Evolutionary conservation across 1,284 basidiomycete species (phyloP).

Genomic region (Jaminaea rosea): DNA sequence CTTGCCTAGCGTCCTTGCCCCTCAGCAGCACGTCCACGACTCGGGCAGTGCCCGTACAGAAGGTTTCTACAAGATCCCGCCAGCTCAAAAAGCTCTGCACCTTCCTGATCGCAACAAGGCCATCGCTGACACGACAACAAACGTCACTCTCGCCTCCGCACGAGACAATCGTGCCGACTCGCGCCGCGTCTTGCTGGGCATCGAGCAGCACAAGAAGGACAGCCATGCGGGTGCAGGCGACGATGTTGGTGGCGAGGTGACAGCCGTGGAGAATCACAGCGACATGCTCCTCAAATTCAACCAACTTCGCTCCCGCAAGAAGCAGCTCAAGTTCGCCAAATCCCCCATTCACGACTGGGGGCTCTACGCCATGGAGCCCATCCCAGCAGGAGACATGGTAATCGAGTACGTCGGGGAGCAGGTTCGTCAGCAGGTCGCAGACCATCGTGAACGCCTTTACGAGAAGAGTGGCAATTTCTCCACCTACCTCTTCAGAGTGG

Average conservation of each 20-base stretch:
- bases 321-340: constrained; percentile 88
- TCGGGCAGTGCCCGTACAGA: constrained; percentile 82
- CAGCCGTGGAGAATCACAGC: constrained; percentile 52
- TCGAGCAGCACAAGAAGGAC: constrained; percentile 79
- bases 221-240: too few species aligned
- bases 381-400: constrained; percentile 92
- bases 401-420: constrained; percentile 99
- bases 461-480: constrained; percentile 60
- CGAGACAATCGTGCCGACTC: constrained; percentile 88
- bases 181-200: constrained; percentile 80
- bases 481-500: constrained; percentile 48
- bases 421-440: constrained; percentile 87
- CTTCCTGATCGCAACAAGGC: constrained; percentile 56
- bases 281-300: constrained; percentile 94
- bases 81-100: constrained; percentile 83
- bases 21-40: constrained; percentile 50
- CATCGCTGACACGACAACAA: constrained; percentile 47
- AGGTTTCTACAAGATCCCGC: constrained; percentile 87
- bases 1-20: constrained; percentile 10
- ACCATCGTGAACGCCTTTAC: constrained; percentile 92
- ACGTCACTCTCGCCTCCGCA: constrained; percentile 60
- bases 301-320: constrained; percentile 93
- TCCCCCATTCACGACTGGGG: constrained; percentile 99
- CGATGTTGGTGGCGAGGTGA: too few species aligned
- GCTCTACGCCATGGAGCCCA: constrained; percentile 57